A percentile compares a stretch with the other conserved stretches of the same genome.
Evolutionary conservation across 2,329 filamentous ascomycete species (phyloP).

Genomic region (Domatiomyces catenatus): DNA sequence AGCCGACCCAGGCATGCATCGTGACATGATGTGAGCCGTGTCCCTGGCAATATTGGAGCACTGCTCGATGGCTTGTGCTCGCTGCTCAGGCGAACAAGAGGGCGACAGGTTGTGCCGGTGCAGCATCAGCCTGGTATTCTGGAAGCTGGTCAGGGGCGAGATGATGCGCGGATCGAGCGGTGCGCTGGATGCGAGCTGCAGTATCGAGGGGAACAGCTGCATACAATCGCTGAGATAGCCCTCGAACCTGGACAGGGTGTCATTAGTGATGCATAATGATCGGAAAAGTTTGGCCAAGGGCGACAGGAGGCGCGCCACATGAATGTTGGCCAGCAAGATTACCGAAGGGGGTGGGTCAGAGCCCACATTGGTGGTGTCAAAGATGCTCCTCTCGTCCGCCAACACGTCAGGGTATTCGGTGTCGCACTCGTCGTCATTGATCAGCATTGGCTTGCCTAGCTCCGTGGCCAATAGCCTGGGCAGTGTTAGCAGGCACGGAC

Average conservation of each 20-base stretch:
- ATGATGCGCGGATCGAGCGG: slow-evolving; percentile 60
- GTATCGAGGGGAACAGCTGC: slow-evolving; percentile 57
- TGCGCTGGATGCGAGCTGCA: slow-evolving; percentile 50
- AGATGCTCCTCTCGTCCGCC: slow-evolving; percentile 47
- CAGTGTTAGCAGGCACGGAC: slow-evolving; percentile 16
- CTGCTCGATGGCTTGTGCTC: slow-evolving; percentile 57
- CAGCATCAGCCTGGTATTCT: slow-evolving; percentile 69
- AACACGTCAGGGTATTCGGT: slow-evolving; percentile 62
- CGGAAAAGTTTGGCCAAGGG: slow-evolving; percentile 57
- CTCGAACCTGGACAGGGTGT: slow-evolving; percentile 64
- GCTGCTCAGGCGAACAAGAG: slow-evolving; percentile 47
- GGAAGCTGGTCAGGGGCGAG: slow-evolving; percentile 59
- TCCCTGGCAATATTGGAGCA: slow-evolving; percentile 63
- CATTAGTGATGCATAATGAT: slow-evolving; percentile 48
- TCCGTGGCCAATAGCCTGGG: slow-evolving; percentile 58
- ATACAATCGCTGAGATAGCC: slow-evolving; percentile 63
- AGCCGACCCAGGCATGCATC: slow-evolving; percentile 39
- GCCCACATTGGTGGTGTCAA: slow-evolving; percentile 41
- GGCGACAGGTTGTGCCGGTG: slow-evolving; percentile 80
- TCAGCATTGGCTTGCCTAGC: slow-evolving; percentile 62
- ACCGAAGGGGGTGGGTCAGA: slow-evolving; percentile 42
- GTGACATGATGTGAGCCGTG: slow-evolving; percentile 59
- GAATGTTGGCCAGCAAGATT: slow-evolving; percentile 51
- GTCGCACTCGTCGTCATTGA: slow-evolving; percentile 80
- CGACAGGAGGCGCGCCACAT: slow-evolving; percentile 64